Percentiles rank a stretch among this genome's conserved stretches.
These are phyloP conservation scores for Cladosporium velox DNA, from an alignment of 2,329 filamentous ascomycete species.

Conservation along the genomic window DNA sequence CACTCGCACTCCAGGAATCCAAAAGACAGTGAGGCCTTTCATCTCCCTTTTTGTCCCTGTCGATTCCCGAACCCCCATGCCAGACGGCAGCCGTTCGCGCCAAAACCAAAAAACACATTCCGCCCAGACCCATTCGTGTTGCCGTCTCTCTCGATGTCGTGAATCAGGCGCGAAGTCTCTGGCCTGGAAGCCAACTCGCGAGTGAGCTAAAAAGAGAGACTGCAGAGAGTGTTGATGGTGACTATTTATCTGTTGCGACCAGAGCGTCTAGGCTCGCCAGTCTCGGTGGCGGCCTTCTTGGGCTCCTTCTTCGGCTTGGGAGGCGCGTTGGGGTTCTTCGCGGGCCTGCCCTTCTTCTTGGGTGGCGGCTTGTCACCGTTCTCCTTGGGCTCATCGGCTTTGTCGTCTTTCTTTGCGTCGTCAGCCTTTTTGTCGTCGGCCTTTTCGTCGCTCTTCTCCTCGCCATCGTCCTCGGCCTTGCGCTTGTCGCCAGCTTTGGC, in stretches of 20 bases:
- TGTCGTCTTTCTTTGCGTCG: conserved; percentile 36
- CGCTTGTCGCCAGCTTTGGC: conserved; percentile 35
- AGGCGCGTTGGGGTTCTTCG: conserved; percentile 37
- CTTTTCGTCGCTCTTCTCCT: conserved; percentile 34
- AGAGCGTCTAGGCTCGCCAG: conserved; percentile 51
- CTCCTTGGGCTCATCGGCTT: conserved; percentile 38
- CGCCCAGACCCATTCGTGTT: conserved; percentile 14
- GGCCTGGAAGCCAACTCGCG: background rate
- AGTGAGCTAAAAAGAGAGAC: background rate
- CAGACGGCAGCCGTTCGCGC: conserved; percentile 15
- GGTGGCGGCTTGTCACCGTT: conserved; percentile 37
- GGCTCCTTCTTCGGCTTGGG: conserved; percentile 44
- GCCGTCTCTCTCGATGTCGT: conserved; percentile 1
- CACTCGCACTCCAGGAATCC: conserved; percentile 15
- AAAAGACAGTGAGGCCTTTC: conserved; percentile 11
- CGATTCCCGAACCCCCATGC: conserved; percentile 7
- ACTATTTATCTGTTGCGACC: conserved; percentile 39
- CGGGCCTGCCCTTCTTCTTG: conserved; percentile 47
- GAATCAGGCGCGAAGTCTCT: conserved; percentile 1
- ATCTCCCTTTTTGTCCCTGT: conserved; percentile 9
- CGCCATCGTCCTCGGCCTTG: conserved; percentile 35
- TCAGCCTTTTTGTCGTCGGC: conserved; percentile 37
- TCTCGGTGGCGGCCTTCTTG: conserved; percentile 53
- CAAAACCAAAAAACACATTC: conserved; percentile 3
- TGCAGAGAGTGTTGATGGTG: background rate